Evolutionary conservation across 106 monocot genomes (phyloP).

Genomic region (Dioscorea alata): DNA sequence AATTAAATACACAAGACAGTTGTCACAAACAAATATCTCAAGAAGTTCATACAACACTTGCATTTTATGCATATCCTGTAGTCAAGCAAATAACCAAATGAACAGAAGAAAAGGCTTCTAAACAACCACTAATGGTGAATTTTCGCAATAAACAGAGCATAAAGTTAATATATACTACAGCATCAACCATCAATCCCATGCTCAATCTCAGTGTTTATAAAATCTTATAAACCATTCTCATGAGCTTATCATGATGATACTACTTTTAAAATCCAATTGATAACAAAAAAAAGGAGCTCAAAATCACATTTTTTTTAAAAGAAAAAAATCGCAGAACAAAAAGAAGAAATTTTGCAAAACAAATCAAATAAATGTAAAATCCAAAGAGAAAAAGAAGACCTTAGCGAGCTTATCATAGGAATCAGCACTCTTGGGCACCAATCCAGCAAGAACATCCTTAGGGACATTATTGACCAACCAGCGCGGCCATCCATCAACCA

Average conservation of each 20-base stretch:
- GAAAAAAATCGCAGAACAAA: not conserved
- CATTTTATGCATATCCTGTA: no score
- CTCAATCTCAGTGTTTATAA: not conserved
- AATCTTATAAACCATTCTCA: not conserved
- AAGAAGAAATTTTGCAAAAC: not conserved
- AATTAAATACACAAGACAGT: no score
- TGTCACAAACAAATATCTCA: no score
- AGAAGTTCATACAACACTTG: no score
- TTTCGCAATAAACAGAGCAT: no score
- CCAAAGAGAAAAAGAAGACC: conserved; percentile 2
- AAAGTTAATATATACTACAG: no score
- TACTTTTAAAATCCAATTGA: not conserved
- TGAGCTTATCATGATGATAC: not conserved
- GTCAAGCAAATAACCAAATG: no score
- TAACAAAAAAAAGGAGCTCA: not conserved
- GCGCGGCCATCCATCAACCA: conserved; percentile 29
- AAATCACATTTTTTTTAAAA: no score
- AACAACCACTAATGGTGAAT: no score
- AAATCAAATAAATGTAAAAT: not conserved
- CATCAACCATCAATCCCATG: no score
- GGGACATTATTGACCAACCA: conserved; percentile 21
- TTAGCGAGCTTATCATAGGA: conserved; percentile 30
- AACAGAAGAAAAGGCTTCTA: no score
- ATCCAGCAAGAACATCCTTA: conserved; percentile 11
- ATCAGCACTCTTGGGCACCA: conserved; percentile 31